Percentiles rank a stretch among this genome's conserved stretches.
Conservation (phyloP, 140 eudicot species). For the Anethum foeniculum region DNA sequence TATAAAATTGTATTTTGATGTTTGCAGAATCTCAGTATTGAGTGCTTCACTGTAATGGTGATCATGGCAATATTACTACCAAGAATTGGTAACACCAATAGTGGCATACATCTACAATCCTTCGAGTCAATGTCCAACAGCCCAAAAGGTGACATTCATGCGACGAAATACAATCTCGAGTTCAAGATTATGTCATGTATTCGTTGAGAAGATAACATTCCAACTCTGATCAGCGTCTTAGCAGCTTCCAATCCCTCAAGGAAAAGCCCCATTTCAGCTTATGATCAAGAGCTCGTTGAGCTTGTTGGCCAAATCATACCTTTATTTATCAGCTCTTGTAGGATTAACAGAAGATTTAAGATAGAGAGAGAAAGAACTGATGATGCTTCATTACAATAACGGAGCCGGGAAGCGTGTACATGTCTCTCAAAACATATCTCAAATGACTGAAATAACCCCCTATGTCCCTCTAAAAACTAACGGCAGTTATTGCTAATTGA, state of each 20-base stretch:
- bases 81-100: constrained; percentile 8
- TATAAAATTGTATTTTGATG: not conserved
- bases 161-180: constrained; percentile 1
- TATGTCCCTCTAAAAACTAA: no score
- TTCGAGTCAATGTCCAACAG: not conserved
- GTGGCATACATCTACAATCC: constrained; percentile 11
- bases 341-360: no score
- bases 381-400: no score
- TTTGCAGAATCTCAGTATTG: not conserved
- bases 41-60: constrained; percentile 9
- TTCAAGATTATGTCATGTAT: constrained; percentile 16
- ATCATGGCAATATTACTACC: not conserved
- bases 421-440: no score
- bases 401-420: no score
- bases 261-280: constrained; percentile 18
- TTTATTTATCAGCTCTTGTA: constrained; percentile 2
- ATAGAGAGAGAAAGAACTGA: no score
- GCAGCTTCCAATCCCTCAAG: constrained; percentile 17
- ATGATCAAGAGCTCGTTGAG: constrained; percentile 22
- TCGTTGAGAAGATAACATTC: constrained; percentile 16
- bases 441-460: no score
- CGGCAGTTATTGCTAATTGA: no score
- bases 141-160: constrained; percentile 14
- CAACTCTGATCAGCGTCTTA: constrained; percentile 13
- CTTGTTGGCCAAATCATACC: constrained; percentile 25